Conservation (phyloP, 2,329 filamentous ascomycete genomes). For the Neopestalotiopsis sp. region DNA sequence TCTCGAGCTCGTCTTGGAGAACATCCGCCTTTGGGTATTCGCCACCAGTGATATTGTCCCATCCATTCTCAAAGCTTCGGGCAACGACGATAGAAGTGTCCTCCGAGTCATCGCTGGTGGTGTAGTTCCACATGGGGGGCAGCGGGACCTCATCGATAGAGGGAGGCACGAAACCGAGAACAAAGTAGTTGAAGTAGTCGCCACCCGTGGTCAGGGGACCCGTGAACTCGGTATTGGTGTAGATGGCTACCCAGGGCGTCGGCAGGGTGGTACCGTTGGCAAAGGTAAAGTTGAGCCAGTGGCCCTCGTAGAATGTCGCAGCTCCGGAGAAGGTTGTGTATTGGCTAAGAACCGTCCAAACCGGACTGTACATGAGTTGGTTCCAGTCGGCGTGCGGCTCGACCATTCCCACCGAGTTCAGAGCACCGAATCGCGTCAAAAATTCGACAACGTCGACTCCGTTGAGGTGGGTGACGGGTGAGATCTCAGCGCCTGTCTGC, state of each 20-base stretch:
- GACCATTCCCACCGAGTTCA: conserved; percentile 40
- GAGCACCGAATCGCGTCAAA: conserved; percentile 36
- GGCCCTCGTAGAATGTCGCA: conserved; percentile 42
- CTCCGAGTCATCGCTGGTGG: conserved; percentile 21
- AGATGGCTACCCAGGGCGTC: conserved; percentile 24
- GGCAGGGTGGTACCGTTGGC: conserved; percentile 30
- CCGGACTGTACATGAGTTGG: conserved; percentile 37
- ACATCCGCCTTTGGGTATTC: conserved; percentile 26
- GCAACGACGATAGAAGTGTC: background rate
- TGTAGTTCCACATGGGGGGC: background rate
- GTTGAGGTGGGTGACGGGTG: conserved; percentile 39
- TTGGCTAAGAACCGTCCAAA: conserved; percentile 30
- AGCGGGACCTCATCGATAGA: conserved; percentile 18
- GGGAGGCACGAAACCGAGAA: conserved; percentile 33
- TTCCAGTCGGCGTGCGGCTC: conserved; percentile 51
- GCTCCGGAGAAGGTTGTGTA: conserved; percentile 37
- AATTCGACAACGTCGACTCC: conserved; percentile 31
- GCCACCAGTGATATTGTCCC: conserved; percentile 17
- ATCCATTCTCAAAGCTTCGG: background rate
- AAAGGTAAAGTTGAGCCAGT: conserved; percentile 33
- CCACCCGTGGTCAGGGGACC: conserved; percentile 43
- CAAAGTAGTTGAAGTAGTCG: conserved; percentile 51
- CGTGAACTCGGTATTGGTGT: conserved; percentile 23
- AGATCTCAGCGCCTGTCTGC: conserved; percentile 22
- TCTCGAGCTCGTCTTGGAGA: conserved; percentile 22